Evolutionary conservation across 2,329 filamentous ascomycete species (phyloP).

Genomic region (Clonostachys rosea): DNA sequence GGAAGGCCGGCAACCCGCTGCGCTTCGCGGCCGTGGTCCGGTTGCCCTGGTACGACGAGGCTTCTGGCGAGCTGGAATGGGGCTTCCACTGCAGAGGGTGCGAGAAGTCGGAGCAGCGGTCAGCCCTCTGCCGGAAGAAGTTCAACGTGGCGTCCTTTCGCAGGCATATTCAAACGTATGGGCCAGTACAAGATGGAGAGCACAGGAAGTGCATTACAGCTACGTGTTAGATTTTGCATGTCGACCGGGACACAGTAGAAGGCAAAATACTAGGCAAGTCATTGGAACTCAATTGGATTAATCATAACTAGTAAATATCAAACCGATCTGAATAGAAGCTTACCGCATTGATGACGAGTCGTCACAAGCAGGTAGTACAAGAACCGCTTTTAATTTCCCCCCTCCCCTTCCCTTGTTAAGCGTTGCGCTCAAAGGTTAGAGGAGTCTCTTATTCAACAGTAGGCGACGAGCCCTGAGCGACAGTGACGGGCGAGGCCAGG

Average conservation of each 20-base stretch:
- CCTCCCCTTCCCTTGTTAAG: too few species aligned
- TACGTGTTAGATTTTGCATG: too few species aligned
- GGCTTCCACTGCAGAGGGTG: neutral
- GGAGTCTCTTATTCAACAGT: too few species aligned
- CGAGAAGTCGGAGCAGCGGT: neutral
- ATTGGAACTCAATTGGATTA: too few species aligned
- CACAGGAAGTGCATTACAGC: neutral
- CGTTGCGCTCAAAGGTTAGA: too few species aligned
- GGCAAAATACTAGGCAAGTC: too few species aligned
- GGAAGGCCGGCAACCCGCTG: neutral
- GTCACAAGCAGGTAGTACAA: too few species aligned
- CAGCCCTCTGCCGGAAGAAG: neutral
- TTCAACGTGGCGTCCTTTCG: neutral
- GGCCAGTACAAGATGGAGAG: neutral
- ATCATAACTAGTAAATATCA: too few species aligned
- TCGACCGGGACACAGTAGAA: too few species aligned
- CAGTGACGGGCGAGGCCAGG: conserved; percentile 4
- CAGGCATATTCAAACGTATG: neutral
- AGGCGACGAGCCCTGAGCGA: neutral
- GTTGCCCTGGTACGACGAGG: neutral
- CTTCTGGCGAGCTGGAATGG: neutral
- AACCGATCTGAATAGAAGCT: too few species aligned
- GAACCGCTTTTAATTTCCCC: too few species aligned
- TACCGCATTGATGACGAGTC: too few species aligned
- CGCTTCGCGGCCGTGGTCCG: neutral